Evolutionary conservation across 192 early-diverging fungal genomes (phyloP), one percentile per base, ranked within the genome.

Genomic region (Mortierella claussenii): DNA sequence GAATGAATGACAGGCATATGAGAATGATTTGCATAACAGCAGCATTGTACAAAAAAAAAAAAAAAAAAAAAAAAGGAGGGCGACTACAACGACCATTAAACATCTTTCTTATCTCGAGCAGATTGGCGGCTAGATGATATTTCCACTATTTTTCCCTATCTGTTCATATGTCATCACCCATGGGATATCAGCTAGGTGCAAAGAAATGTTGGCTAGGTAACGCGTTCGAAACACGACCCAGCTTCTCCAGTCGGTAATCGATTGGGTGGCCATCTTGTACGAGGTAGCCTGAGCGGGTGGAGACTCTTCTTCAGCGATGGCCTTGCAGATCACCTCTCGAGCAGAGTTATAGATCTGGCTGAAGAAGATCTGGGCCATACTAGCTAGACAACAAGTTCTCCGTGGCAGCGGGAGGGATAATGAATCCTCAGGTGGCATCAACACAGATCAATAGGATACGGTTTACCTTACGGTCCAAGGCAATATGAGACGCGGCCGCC

Each of bases 181-280:
- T 40, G 7, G 37, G 7, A 15, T 40, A 7, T 40, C 15, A 61
- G 60, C 92, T 90, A 58, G 91, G 83, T 18, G 85, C 83, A 80
- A 94, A 90, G 80, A 88, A 88, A 69, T 94, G 90, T 61, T 86
- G 91, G 80, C 92, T 94, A 79, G 92, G 92, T 60, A 94, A 82
- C 43, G 90, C 82, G 69, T 91, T 91, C 51, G 83, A 83, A 47
- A 91, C 78, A 34, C 88, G 86, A 12, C 83, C 83, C 23, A 94
- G 63, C 36, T 67, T 20, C 76, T 80, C 81, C 82, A 89, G 48
- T 85, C 81, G 44, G 79, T 83, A 53, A 94, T 79, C 31, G 79
- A 87, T 50, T 71, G 79, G 49, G 87, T 80, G 24, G 89, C 90
- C 91, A 94, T 93, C 63, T 87, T 81, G 79, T 91, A 94, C 43